Evolutionary conservation across 2,329 filamentous ascomycete species (phyloP), one percentile per base, ranked within the genome.

Genomic region (Monosporascus sp.): DNA sequence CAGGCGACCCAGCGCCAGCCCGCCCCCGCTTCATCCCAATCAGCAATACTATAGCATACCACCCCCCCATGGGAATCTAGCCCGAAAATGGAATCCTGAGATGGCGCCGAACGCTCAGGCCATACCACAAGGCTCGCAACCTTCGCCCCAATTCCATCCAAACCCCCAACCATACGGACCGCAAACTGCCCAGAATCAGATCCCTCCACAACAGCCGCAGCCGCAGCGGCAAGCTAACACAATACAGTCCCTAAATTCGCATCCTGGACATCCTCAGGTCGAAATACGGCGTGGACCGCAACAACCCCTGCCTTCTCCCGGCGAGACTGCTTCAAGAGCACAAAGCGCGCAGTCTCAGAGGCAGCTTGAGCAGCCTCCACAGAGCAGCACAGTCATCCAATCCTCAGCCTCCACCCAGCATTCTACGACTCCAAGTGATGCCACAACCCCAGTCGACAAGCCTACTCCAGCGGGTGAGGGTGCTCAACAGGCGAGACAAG

Each of bases 41-140:
- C 63, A 60, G 44, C 59, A 59, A 48, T 62, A 60, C 24, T 41
- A 47, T 16, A 38, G 17, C 8, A 41, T 56, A 24, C 54, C 48
- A 17, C 41, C 24, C 48, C 57, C 50, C 19, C 55, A 52, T 19
- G 56, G 58, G 3, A 49, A 41, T 16, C 60, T 56, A 16, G 55
- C 52, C 14, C 58, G 56, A 20, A 62, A 60, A 52, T 62, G 56
- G 62, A 59, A 64, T 52, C 61, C 60, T 47, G 61, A 60, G 49
- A 55, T 60, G n/a, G 45, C 50, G 17, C 11, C 45, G 3, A 43
- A 43, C 3, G 37, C 49, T 22, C 60, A 56, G 24, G 22, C 27
- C 43, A 55, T 47, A 43, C 31, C 53, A 22, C 50, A 55, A 11
- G 31, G 31, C 31, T 35, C 31, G 9, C n/a, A 46, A 26, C 16